phyloP scores from a whole-genome alignment of 768 basidiomycete genomes.

The Cyclocybe cylindracea region DNA sequence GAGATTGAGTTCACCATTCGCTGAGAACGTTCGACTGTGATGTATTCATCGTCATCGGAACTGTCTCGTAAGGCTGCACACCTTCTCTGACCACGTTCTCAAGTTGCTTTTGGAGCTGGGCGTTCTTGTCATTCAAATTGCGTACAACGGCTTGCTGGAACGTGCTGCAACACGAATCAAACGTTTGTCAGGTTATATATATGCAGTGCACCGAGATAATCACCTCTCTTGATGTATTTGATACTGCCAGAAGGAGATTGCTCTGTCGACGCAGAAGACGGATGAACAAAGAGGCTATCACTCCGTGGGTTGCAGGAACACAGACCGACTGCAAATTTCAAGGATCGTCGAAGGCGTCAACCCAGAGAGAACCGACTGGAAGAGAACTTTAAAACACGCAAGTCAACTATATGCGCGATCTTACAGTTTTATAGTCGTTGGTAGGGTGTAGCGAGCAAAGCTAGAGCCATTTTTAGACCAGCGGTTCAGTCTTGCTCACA shows the following conservation, averaged over 20 bases:
- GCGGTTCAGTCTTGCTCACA: neutral
- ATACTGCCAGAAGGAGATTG: constrained; percentile 91
- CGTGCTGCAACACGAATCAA: constrained; percentile 43
- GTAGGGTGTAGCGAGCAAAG: constrained; percentile 83
- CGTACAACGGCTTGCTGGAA: constrained; percentile 85
- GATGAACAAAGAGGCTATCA: constrained; percentile 1
- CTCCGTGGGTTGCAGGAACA: constrained; percentile 3
- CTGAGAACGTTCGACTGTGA: constrained; percentile 34
- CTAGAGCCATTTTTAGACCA: constrained; percentile 31
- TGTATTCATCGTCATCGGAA: neutral
- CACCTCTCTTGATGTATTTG: constrained; percentile 87
- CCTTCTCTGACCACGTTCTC: constrained; percentile 88
- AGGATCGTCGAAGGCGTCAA: constrained; percentile 72
- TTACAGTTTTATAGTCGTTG: constrained; percentile 89
- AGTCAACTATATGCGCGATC: constrained; percentile 35
- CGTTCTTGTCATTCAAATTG: constrained; percentile 80
- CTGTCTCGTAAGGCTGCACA: constrained; percentile 23
- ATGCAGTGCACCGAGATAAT: constrained; percentile 1
- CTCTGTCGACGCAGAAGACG: constrained; percentile 39
- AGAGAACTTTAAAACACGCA: constrained; percentile 5
- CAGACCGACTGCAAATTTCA: constrained; percentile 80
- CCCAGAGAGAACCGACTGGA: constrained; percentile 82
- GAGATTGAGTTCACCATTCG: constrained; percentile 75
- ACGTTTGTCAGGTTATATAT: constrained; percentile 4
- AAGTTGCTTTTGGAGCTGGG: constrained; percentile 80